A percentile compares a stretch with the other conserved stretches of the same genome.
phyloP scores from a whole-genome alignment of 495 filamentous ascomycete species.

The Talaromyces wortmannii region DNA sequence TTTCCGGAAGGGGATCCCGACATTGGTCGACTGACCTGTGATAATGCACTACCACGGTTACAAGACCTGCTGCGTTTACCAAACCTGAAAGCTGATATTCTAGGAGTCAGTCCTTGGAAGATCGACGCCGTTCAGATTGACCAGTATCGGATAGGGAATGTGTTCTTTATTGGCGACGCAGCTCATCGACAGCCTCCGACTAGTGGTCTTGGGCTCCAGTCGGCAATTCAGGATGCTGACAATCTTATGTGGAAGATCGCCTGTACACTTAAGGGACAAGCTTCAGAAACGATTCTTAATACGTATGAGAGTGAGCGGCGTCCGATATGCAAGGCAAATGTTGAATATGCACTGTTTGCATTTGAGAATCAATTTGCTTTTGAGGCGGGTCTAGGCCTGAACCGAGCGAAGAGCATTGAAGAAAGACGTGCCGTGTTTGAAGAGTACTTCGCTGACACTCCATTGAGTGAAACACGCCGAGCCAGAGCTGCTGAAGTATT shows the following conservation, averaged over 20 bases:
- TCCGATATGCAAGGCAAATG: conserved; percentile 26
- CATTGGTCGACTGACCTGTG: background rate
- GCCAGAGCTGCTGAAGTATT: background rate
- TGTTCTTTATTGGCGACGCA: conserved; percentile 59
- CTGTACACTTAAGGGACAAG: conserved; percentile 46
- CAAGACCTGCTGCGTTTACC: background rate
- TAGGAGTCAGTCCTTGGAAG: background rate
- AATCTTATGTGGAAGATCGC: conserved; percentile 73
- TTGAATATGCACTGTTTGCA: background rate
- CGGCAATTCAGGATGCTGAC: conserved; percentile 54
- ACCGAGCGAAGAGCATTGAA: background rate
- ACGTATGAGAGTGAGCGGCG: conserved; percentile 68
- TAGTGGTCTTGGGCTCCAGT: conserved; percentile 73
- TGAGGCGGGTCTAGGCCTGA: background rate
- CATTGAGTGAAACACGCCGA: background rate
- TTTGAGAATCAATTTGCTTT: background rate
- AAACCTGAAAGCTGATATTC: background rate
- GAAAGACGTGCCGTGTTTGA: background rate
- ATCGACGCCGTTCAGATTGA: conserved; percentile 25
- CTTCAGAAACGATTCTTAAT: conserved; percentile 45
- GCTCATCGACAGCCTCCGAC: conserved; percentile 49
- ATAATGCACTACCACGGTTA: background rate
- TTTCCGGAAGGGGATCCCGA: background rate
- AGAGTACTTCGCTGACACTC: background rate
- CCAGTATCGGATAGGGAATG: conserved; percentile 51